Evolutionary conservation across 257 asterid species (phyloP).

Genomic region (Ehretia macrophylla): DNA sequence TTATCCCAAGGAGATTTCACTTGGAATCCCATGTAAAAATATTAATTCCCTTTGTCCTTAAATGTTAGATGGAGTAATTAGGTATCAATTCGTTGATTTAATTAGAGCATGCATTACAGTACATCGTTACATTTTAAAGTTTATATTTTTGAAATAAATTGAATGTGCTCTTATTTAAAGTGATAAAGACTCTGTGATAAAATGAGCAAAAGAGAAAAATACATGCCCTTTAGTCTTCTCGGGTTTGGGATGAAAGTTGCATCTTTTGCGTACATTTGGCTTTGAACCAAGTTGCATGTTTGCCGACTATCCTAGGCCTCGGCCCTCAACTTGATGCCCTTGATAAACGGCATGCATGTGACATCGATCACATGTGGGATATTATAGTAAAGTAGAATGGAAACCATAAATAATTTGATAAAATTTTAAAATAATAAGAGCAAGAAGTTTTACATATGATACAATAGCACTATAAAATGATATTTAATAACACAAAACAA

Average conservation of each 20-base stretch:
- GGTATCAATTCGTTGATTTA: too few species aligned
- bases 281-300: slow-evolving; percentile 5
- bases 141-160: too few species aligned
- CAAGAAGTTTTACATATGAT: too few species aligned
- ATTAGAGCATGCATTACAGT: too few species aligned
- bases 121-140: too few species aligned
- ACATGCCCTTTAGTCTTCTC: slow-evolving; percentile 8
- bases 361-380: not conserved
- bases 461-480: too few species aligned
- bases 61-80: too few species aligned
- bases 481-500: too few species aligned
- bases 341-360: not conserved
- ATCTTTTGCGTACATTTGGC: slow-evolving; percentile 22
- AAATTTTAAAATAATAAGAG: too few species aligned
- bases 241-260: slow-evolving; percentile 24
- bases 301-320: not conserved
- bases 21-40: slow-evolving; percentile 12
- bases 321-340: not conserved
- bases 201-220: too few species aligned
- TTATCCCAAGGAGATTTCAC: not conserved
- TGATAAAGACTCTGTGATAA: too few species aligned
- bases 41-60: not conserved
- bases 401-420: not conserved
- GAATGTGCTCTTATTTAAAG: too few species aligned
- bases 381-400: not conserved